Percentiles rank a stretch among this genome's conserved stretches.
Conservation (phyloP, 2,329 filamentous ascomycete species). For the Fusarium liriodendri region DNA sequence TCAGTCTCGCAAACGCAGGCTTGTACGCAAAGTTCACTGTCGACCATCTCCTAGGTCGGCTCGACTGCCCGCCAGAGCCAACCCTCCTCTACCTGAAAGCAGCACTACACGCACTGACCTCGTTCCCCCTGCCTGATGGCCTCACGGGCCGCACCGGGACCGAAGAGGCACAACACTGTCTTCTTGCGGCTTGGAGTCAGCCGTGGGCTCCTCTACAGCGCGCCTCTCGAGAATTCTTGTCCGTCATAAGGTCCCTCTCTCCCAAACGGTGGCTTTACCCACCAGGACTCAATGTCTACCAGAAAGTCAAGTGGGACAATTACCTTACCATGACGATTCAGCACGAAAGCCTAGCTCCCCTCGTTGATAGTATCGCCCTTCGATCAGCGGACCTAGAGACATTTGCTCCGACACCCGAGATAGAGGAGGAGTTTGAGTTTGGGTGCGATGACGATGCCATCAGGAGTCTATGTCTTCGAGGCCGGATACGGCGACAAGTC, state of each 20-base stretch:
- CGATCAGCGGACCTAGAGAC: slow-evolving; percentile 46
- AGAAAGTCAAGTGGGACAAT: slow-evolving; percentile 49
- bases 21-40: slow-evolving; percentile 63
- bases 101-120: slow-evolving; percentile 69
- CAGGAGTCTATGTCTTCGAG: slow-evolving; percentile 1
- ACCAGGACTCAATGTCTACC: slow-evolving; percentile 44
- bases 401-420: slow-evolving; percentile 20
- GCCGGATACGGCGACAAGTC: slow-evolving; percentile 22
- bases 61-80: slow-evolving; percentile 69
- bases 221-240: background rate
- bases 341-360: slow-evolving; percentile 49
- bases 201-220: slow-evolving; percentile 56
- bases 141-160: slow-evolving; percentile 69
- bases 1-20: slow-evolving; percentile 46
- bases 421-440: background rate
- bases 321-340: slow-evolving; percentile 50
- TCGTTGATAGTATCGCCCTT: slow-evolving; percentile 44
- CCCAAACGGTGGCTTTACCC: slow-evolving; percentile 53
- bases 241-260: slow-evolving; percentile 39
- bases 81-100: slow-evolving; percentile 67
- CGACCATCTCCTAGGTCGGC: slow-evolving; percentile 63
- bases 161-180: slow-evolving; percentile 66
- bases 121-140: slow-evolving; percentile 65
- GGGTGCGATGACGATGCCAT: background rate
- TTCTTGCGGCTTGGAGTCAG: slow-evolving; percentile 62